These are phyloP conservation scores for Vigna radiata DNA, from an alignment of 306 rosid species.

Conservation along the genomic window DNA sequence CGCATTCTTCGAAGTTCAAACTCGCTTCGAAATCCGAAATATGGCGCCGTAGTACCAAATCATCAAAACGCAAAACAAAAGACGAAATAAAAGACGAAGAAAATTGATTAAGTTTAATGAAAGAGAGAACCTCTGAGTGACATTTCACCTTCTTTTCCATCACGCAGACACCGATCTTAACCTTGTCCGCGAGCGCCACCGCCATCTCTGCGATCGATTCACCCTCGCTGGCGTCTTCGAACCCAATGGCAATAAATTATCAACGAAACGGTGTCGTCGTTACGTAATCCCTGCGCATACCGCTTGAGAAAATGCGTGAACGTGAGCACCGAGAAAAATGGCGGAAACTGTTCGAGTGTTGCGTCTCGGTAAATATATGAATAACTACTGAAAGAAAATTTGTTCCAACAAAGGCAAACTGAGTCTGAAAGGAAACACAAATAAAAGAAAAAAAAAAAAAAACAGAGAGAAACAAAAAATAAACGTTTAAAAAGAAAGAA, in stretches of 20 bases:
- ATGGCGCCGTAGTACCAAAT: slow-evolving; percentile 24
- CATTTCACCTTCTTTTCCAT: slow-evolving; percentile 99
- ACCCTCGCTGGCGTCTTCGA: background rate
- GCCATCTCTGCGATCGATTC: slow-evolving; percentile 33
- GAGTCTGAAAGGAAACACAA: slow-evolving; percentile 5
- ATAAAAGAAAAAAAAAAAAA: background rate
- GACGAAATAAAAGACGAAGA: background rate
- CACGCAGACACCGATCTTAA: slow-evolving; percentile 89
- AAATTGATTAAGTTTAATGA: slow-evolving; percentile 44
- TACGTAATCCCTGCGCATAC: slow-evolving; percentile 39
- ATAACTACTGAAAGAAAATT: background rate
- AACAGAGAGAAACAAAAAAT: background rate
- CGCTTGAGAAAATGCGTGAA: slow-evolving; percentile 40
- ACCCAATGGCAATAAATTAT: slow-evolving; percentile 33
- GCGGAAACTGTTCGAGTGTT: slow-evolving; percentile 27
- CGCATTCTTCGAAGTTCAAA: slow-evolving; percentile 37
- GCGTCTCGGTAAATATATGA: slow-evolving; percentile 4
- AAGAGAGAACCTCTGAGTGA: slow-evolving; percentile 68
- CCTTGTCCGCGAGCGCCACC: slow-evolving; percentile 40
- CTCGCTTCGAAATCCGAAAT: slow-evolving; percentile 29
- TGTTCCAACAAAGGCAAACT: background rate
- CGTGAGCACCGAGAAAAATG: slow-evolving; percentile 36
- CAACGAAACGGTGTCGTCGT: slow-evolving; percentile 5
- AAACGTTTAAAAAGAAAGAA: background rate
- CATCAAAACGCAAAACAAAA: background rate